A percentile compares a stretch with the other conserved stretches of the same genome.
phyloP scores from a whole-genome alignment of 768 basidiomycete species.

The Tylopilus vinaceipallidus region DNA sequence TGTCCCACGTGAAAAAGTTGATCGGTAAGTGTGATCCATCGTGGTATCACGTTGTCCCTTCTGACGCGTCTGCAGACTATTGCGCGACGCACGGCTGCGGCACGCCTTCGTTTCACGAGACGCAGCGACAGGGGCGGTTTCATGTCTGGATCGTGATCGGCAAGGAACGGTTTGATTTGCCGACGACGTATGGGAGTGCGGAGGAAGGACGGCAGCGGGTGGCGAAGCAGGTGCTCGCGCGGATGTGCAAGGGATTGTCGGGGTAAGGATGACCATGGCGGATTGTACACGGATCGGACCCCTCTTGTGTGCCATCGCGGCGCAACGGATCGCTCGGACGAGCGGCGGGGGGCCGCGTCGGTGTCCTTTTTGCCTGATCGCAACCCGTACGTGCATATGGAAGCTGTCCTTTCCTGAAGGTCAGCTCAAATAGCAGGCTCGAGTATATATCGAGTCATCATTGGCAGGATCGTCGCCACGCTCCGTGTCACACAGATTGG shows the following conservation, averaged over 20 bases:
- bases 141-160: constrained; percentile 50
- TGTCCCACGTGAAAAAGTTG: constrained; percentile 16
- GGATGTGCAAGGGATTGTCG: constrained; percentile 28
- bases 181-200: constrained; percentile 35
- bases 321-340: too few relatives aligned
- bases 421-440: too few relatives aligned
- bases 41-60: not conserved
- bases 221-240: constrained; percentile 43
- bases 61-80: constrained; percentile 18
- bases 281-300: too few relatives aligned
- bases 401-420: too few relatives aligned
- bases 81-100: constrained; percentile 14
- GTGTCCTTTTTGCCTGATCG: too few relatives aligned
- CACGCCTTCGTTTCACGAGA: constrained; percentile 36
- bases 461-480: too few relatives aligned
- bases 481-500: too few relatives aligned
- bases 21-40: constrained; percentile 12
- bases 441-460: too few relatives aligned
- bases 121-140: constrained; percentile 20
- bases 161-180: constrained; percentile 44
- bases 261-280: too few relatives aligned
- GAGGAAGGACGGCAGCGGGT: constrained; percentile 43
- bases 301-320: too few relatives aligned
- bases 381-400: too few relatives aligned
- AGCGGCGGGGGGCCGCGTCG: too few relatives aligned